Base-by-base conservation (phyloP, 768 basidiomycete species). In the Pleurotus platypus region DNA sequence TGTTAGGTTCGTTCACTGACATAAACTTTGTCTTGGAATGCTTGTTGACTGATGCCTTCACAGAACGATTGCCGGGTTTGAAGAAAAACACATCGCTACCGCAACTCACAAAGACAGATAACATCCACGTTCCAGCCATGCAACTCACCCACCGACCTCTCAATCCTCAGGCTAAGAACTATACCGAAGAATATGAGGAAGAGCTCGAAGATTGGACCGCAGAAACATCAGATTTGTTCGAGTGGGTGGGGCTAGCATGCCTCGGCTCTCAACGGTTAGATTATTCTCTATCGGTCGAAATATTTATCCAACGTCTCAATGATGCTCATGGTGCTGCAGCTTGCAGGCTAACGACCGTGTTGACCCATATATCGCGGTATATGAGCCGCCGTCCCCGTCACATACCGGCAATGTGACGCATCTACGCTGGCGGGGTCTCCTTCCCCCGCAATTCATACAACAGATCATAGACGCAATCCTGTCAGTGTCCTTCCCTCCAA, bases 181-280 rank as follows among this genome's bases (percentile, higher is more conserved):
- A 75, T 12, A 15, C 60, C 39, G 64, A 42, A 3, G 59, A 60
- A 1, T 58, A 63, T 27, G 62, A 66, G 2, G 78, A 79, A 20
- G 68, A 59, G n/a, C 27, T 63, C 7, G 82, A 84, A 45, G 82
- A 84, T 56, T 83, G 83, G 77, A 67, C 78, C 5, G 70, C 72
- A 8, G 71, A 73, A 6, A 68, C 81, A 43, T 65, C 69, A 6
- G 69, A 64, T 2, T 68, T 89, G 13, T 85, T 87, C 51, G 89
- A 90, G 65, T 91, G 89, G 89, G 75, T 83, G 6, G 89, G 88
- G 5, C 79, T 90, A 82, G 85, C 82, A 2, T 76, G 75, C 57
- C 64, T 90, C 4, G 86, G 83, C 12, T 75, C 89, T 1, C 85
- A 87, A 64, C 76, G 89, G 89, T 86, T 58, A 5, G 65, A 58